These are phyloP conservation scores for Penicillium psychrosexuale DNA, from an alignment of 2,329 filamentous ascomycete species.

Conservation along the genomic window DNA sequence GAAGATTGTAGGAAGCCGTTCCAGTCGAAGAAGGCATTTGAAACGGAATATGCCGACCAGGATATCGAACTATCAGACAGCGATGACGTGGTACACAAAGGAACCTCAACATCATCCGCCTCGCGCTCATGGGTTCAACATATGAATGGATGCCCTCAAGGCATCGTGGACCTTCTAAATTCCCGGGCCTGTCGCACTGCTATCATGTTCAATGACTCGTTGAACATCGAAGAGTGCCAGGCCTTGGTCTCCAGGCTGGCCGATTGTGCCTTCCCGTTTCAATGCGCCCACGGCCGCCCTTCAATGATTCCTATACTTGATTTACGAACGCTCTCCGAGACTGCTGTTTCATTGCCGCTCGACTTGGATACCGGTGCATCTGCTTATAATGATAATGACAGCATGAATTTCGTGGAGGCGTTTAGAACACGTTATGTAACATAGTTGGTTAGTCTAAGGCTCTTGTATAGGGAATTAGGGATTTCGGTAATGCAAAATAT, in stretches of 20 bases:
- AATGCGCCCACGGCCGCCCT: conserved; percentile 51
- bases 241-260: conserved; percentile 39
- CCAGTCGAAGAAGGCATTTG: conserved; percentile 6
- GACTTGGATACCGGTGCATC: neutral
- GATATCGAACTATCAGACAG: neutral
- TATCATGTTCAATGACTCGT: conserved; percentile 51
- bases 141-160: conserved; percentile 68
- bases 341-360: neutral
- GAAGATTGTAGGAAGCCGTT: conserved; percentile 39
- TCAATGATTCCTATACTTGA: conserved; percentile 47
- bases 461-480: neutral
- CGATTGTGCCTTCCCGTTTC: conserved; percentile 48
- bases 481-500: neutral
- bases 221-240: conserved; percentile 40
- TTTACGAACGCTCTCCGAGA: conserved; percentile 18
- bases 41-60: neutral
- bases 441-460: conserved; percentile 1
- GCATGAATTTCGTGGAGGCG: conserved; percentile 15
- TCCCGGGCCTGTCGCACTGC: conserved; percentile 50
- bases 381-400: conserved; percentile 4
- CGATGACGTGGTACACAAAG: neutral
- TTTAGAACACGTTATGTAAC: conserved; percentile 15
- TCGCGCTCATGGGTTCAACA: conserved; percentile 54
- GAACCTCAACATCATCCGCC: neutral
- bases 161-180: conserved; percentile 64